Percentiles rank a stretch among this genome's conserved stretches.
phyloP scores from a whole-genome alignment of 1,139 yeast genomes.

The Barnettozyma hawaiiensis region DNA sequence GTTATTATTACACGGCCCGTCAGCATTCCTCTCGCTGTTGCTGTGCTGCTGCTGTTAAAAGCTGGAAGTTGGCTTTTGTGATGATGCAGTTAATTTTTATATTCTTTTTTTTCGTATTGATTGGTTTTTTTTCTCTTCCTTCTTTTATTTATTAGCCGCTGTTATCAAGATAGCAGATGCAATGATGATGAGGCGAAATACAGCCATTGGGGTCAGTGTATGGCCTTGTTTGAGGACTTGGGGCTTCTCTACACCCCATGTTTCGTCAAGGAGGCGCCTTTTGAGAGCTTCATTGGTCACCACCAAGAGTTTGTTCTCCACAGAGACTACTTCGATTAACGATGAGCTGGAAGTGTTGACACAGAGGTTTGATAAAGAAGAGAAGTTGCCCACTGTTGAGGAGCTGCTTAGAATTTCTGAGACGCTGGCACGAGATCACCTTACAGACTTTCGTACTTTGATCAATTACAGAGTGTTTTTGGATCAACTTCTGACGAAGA shows the following conservation, averaged over 20 bases:
- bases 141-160: not conserved
- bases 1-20: not conserved
- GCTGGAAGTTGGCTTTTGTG: not conserved
- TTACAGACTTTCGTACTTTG: slow-evolving; percentile 7
- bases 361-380: not conserved
- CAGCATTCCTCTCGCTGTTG: not conserved
- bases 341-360: not conserved
- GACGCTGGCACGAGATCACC: not conserved
- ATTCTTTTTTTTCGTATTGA: not conserved
- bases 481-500: not conserved
- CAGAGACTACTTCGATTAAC: not conserved
- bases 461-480: slow-evolving; percentile 10
- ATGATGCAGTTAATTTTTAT: not conserved
- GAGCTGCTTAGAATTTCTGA: not conserved
- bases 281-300: too few species aligned
- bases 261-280: too few species aligned
- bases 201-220: not conserved
- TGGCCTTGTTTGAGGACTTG: not conserved
- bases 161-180: not conserved
- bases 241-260: not conserved
- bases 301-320: not conserved
- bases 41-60: not conserved
- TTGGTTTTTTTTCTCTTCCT: too few species aligned
- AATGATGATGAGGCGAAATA: not conserved
- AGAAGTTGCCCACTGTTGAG: not conserved